Evolutionary conservation across 371 early-diverging fungal species (phyloP).

Genomic region (Smittium culicis): DNA sequence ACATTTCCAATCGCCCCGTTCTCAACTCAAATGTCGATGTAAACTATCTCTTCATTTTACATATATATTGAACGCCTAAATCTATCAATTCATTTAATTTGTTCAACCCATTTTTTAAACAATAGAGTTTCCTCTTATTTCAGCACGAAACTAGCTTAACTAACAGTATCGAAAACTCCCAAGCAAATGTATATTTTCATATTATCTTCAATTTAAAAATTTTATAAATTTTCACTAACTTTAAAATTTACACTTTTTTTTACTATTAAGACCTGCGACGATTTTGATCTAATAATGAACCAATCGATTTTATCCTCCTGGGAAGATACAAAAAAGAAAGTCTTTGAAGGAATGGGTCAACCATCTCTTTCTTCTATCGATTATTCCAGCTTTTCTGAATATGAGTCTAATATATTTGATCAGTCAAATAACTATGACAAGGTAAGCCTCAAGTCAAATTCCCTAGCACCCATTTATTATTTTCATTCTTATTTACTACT

Average conservation of each 20-base stretch:
- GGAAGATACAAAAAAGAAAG: constrained; percentile 46
- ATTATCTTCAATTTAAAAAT: neutral
- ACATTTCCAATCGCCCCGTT: constrained; percentile 46
- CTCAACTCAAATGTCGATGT: constrained; percentile 62
- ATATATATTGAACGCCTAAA: too few relatives aligned
- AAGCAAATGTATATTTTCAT: constrained; percentile 8
- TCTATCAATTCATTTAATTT: too few relatives aligned
- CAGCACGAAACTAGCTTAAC: constrained; percentile 57
- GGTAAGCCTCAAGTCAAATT: too few relatives aligned
- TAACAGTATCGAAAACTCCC: constrained; percentile 52
- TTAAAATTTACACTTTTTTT: neutral
- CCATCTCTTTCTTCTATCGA: constrained; percentile 13
- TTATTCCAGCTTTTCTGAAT: too few relatives aligned
- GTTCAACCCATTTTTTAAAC: neutral
- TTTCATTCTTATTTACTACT: too few relatives aligned
- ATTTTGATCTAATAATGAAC: constrained; percentile 39
- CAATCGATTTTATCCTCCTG: constrained; percentile 42
- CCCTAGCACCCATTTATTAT: too few relatives aligned
- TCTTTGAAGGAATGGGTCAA: constrained; percentile 62
- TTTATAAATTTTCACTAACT: neutral
- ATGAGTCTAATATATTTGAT: too few relatives aligned
- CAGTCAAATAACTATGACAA: too few relatives aligned
- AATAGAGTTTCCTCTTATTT: constrained; percentile 41
- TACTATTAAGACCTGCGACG: constrained; percentile 31
- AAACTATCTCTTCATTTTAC: constrained; percentile 15